phyloP scores from a whole-genome alignment of 345 rosid genomes.

The Linum usitatissimum region DNA sequence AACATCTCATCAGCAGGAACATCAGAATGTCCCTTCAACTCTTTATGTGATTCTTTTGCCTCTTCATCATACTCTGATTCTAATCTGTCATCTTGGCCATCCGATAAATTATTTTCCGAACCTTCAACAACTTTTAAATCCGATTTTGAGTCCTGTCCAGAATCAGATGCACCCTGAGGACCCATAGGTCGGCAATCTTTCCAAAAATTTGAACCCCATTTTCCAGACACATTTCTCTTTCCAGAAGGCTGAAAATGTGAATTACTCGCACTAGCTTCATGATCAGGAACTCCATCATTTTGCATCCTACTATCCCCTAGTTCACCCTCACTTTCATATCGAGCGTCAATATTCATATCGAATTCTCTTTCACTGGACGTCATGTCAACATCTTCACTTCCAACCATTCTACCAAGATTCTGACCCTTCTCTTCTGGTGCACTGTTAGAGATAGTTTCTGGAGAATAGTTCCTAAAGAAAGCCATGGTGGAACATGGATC shows the following conservation, averaged over 20 bases:
- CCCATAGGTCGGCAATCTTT: conserved; percentile 92
- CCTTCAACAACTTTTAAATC: conserved; percentile 43
- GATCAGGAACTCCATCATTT: conserved; percentile 26
- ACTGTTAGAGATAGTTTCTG: conserved; percentile 45
- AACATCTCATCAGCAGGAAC: conserved; percentile 97
- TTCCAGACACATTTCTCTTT: conserved; percentile 57
- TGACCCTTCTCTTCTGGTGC: conserved; percentile 52
- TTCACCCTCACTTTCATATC: conserved; percentile 63
- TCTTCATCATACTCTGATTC: conserved; percentile 67
- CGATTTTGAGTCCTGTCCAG: conserved; percentile 60
- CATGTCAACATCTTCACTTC: conserved; percentile 38
- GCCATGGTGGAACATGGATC: conserved; percentile 74
- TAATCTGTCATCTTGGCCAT: conserved; percentile 38
- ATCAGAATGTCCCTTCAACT: conserved; percentile 59
- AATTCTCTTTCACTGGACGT: conserved; percentile 52
- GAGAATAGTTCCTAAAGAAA: conserved; percentile 59
- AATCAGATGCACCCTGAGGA: conserved; percentile 45
- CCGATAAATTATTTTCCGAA: conserved; percentile 47
- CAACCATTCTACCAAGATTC: conserved; percentile 30
- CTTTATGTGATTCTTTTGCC: conserved; percentile 38
- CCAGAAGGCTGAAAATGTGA: conserved; percentile 47
- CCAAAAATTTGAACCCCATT: conserved; percentile 98
- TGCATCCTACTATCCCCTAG: conserved; percentile 41
- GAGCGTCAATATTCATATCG: conserved; percentile 64
- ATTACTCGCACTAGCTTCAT: conserved; percentile 29